These are phyloP conservation scores for Sarocladium strictum DNA, from an alignment of 2,329 filamentous ascomycete species.

Conservation along the genomic window DNA sequence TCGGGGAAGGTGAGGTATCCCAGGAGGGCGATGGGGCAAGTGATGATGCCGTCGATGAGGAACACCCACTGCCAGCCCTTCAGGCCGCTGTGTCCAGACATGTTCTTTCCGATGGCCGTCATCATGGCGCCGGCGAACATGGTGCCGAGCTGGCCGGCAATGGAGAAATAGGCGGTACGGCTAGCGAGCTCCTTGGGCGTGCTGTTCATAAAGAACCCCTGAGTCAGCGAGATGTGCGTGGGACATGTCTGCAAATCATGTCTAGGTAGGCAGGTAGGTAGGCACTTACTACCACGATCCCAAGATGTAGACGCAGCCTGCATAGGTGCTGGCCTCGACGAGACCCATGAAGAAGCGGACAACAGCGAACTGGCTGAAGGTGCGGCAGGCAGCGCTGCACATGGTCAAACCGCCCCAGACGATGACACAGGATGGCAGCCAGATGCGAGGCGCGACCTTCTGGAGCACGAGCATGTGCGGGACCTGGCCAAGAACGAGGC, in stretches of 20 bases:
- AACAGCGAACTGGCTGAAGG: constrained; percentile 18
- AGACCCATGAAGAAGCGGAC: constrained; percentile 21
- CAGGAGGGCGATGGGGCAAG: constrained; percentile 44
- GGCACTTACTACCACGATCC: constrained; percentile 44
- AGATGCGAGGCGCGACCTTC: constrained; percentile 41
- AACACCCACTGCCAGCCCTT: constrained; percentile 43
- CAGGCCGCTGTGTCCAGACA: constrained; percentile 37
- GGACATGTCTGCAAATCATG: too few relatives aligned
- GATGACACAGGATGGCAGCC: constrained; percentile 41
- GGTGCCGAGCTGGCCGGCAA: constrained; percentile 47
- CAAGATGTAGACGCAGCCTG: constrained; percentile 27
- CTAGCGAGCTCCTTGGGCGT: constrained; percentile 44
- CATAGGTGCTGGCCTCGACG: constrained; percentile 20
- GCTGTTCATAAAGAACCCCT: constrained; percentile 17
- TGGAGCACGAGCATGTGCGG: constrained; percentile 40
- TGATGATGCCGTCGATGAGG: constrained; percentile 47
- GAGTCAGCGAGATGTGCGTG: too few relatives aligned
- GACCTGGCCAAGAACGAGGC: constrained; percentile 32
- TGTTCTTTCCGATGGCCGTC: constrained; percentile 33
- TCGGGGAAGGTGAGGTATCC: constrained; percentile 46
- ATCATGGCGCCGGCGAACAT: constrained; percentile 52
- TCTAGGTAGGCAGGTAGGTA: too few relatives aligned
- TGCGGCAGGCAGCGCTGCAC: constrained; percentile 17
- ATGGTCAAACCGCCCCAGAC: constrained; percentile 42
- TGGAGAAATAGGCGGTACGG: constrained; percentile 51